Conservation (phyloP, 2,329 filamentous ascomycete species). For the Ophiosphaerella narmari region DNA sequence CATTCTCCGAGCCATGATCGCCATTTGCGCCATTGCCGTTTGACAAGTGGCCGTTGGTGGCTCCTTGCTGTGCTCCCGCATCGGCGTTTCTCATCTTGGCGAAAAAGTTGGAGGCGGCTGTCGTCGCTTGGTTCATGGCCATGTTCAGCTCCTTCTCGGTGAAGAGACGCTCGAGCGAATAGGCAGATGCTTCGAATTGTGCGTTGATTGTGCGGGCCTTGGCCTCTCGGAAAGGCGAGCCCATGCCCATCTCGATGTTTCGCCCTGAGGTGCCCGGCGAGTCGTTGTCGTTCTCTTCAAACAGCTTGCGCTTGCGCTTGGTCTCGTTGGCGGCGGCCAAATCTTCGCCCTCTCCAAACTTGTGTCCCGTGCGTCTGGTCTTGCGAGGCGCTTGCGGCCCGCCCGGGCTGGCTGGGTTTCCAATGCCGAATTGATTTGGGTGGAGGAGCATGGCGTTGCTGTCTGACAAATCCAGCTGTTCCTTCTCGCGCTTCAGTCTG, state of each 20-base stretch:
- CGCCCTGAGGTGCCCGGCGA: constrained; percentile 60
- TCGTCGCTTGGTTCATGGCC: constrained; percentile 64
- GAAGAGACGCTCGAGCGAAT: constrained; percentile 67
- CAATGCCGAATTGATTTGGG: constrained; percentile 69
- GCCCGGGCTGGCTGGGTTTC: constrained; percentile 66
- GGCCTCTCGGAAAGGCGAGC: constrained; percentile 57
- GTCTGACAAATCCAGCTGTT: constrained; percentile 69
- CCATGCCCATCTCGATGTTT: constrained; percentile 53
- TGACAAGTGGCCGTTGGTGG: constrained; percentile 34
- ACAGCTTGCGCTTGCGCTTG: constrained; percentile 63
- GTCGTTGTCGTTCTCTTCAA: constrained; percentile 61
- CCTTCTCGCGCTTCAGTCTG: constrained; percentile 66
- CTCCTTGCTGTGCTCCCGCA: constrained; percentile 23
- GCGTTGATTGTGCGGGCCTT: constrained; percentile 57
- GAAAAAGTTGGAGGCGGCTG: constrained; percentile 63
- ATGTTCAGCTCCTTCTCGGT: constrained; percentile 69
- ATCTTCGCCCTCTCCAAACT: constrained; percentile 54
- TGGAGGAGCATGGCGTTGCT: constrained; percentile 68
- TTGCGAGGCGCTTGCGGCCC: constrained; percentile 65
- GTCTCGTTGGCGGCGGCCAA: constrained; percentile 56
- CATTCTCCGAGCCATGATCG: constrained; percentile 41
- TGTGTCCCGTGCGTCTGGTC: constrained; percentile 64
- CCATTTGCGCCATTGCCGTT: constrained; percentile 44
- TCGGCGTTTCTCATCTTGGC: constrained; percentile 55
- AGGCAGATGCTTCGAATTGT: constrained; percentile 63